A percentile compares a stretch with the other conserved stretches of the same genome.
Evolutionary conservation across 495 filamentous ascomycete species (phyloP).

Genomic region (Clohesyomyces aquaticus): DNA sequence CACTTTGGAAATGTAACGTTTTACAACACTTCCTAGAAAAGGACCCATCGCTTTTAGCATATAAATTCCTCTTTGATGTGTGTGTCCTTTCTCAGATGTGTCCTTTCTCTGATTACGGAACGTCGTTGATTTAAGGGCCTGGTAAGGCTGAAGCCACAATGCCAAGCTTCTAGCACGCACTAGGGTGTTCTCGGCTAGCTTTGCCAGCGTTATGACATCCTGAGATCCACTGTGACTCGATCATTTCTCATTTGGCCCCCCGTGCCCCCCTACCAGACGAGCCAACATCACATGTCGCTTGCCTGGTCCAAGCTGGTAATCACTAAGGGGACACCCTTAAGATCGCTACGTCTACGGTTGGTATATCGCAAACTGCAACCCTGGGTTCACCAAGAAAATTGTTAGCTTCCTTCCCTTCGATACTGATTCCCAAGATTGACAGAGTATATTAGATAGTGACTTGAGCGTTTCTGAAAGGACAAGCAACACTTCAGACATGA

Average conservation of each 20-base stretch:
- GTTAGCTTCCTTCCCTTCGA: background rate
- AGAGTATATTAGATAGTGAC: background rate
- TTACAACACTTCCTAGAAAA: no score
- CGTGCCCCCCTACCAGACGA: no score
- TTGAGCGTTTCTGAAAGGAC: background rate
- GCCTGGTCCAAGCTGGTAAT: background rate
- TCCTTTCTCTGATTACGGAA: no score
- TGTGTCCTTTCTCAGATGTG: no score
- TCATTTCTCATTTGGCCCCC: no score
- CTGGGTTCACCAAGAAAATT: background rate
- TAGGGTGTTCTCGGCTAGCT: background rate
- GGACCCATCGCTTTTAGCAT: no score
- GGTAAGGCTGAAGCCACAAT: background rate
- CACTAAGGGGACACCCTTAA: background rate
- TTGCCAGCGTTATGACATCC: background rate
- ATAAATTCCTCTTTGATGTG: no score
- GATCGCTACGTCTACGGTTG: background rate
- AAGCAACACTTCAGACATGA: background rate
- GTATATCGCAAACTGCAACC: background rate
- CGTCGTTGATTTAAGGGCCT: conserved; percentile 1
- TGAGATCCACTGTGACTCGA: no score
- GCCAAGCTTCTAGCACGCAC: background rate
- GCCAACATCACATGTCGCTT: conserved; percentile 8
- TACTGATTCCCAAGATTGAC: background rate
- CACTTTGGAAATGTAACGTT: no score